These are phyloP conservation scores for Fagus sylvatica DNA, from an alignment of 306 rosid species.

Conservation along the genomic window DNA sequence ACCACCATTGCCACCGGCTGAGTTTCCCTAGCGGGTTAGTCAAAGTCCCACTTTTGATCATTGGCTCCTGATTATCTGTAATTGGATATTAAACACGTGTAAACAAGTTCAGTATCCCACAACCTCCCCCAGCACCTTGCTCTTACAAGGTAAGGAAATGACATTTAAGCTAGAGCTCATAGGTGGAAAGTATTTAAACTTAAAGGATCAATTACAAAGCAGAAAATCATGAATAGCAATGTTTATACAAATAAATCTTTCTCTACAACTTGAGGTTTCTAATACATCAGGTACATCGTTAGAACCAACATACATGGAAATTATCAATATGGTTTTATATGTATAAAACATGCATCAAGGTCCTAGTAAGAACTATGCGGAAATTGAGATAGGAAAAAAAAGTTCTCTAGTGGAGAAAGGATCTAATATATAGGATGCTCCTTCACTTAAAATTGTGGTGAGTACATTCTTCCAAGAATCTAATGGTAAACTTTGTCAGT, in stretches of 20 bases:
- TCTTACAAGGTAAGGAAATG: too few species aligned
- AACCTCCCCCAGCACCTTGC: too few species aligned
- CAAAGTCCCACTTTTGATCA: slow-evolving; percentile 33
- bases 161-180: too few species aligned
- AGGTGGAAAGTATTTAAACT: neutral
- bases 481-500: neutral
- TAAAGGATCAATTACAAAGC: neutral
- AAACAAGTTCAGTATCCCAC: neutral
- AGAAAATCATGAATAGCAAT: neutral
- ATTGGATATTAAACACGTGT: neutral
- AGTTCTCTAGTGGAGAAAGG: neutral
- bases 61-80: slow-evolving; percentile 60
- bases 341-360: neutral
- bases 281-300: neutral
- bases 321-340: neutral
- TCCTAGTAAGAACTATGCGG: neutral
- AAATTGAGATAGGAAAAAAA: neutral
- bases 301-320: neutral
- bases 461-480: neutral
- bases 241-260: neutral
- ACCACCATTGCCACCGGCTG: slow-evolving; percentile 89
- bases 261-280: neutral
- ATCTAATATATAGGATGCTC: neutral
- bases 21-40: slow-evolving; percentile 36
- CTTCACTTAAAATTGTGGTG: neutral